phyloP scores from a whole-genome alignment of 2,329 filamentous ascomycete species.

The Cryphonectria japonica region DNA sequence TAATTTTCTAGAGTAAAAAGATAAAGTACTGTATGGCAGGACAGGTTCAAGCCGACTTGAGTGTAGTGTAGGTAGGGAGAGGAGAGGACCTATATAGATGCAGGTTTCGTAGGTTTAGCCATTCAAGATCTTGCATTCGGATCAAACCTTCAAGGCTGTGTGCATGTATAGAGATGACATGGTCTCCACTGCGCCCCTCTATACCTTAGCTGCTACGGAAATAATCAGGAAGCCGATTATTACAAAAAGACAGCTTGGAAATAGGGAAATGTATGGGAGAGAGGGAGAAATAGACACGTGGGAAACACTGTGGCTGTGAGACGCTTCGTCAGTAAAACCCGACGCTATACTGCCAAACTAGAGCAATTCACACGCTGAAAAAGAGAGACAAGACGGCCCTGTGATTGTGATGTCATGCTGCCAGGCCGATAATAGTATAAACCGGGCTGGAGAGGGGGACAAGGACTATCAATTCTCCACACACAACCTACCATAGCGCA shows the following conservation, averaged over 20 bases:
- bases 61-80: not conserved
- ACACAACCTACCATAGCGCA: not conserved
- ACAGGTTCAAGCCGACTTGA: not conserved
- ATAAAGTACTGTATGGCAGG: not conserved
- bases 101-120: not conserved
- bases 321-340: not conserved
- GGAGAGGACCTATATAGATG: not conserved
- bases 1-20: not conserved
- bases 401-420: constrained; percentile 8
- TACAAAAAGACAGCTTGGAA: not conserved
- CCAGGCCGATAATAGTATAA: not conserved
- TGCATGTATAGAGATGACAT: not conserved
- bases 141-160: not conserved
- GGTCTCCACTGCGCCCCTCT: not conserved
- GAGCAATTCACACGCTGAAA: not conserved
- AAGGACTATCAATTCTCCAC: not conserved
- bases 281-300: not conserved
- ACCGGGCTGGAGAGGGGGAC: not conserved
- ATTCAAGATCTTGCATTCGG: not conserved
- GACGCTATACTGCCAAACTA: not conserved
- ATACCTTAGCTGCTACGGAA: not conserved
- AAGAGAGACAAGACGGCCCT: not conserved
- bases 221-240: not conserved
- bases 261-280: not conserved
- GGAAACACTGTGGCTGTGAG: not conserved